These are phyloP conservation scores for Stephanodiscus triporus DNA, from an alignment of 108 stramenopile genomes.

Conservation along the genomic window DNA sequence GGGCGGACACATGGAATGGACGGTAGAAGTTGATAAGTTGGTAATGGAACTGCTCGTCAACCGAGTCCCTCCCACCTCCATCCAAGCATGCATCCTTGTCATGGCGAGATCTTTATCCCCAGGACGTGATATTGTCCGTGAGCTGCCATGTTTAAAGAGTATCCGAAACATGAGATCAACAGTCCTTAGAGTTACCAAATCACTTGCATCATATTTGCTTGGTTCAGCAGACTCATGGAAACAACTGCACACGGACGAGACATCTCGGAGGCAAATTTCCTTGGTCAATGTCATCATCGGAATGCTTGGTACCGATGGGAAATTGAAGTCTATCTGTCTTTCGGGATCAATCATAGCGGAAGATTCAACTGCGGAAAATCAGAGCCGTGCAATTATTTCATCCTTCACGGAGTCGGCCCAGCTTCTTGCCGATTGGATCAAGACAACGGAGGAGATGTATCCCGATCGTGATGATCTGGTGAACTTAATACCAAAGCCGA, in stretches of 20 bases:
- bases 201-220: constrained; percentile 8
- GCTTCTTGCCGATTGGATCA: constrained; percentile 8
- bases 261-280: constrained; percentile 5
- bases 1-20: constrained; percentile 15
- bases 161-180: constrained; percentile 1
- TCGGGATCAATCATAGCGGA: constrained; percentile 9
- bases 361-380: constrained; percentile 6
- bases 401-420: background rate
- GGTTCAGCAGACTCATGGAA: constrained; percentile 15
- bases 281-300: constrained; percentile 13
- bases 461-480: background rate
- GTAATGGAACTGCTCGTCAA: constrained; percentile 15
- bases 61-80: constrained; percentile 15
- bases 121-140: background rate
- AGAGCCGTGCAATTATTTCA: background rate
- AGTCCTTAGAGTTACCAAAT: constrained; percentile 5
- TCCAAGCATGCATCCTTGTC: background rate
- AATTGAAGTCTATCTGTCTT: constrained; percentile 1
- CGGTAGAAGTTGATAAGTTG: constrained; percentile 19
- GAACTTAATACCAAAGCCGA: background rate
- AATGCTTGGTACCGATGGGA: background rate
- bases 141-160: background rate
- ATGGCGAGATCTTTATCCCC: too few relatives aligned
- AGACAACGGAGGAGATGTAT: constrained; percentile 1
- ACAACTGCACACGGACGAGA: constrained; percentile 25